These are phyloP conservation scores for Aristolochia contorta DNA, from an alignment of 164 flowering plant species.

Conservation along the genomic window DNA sequence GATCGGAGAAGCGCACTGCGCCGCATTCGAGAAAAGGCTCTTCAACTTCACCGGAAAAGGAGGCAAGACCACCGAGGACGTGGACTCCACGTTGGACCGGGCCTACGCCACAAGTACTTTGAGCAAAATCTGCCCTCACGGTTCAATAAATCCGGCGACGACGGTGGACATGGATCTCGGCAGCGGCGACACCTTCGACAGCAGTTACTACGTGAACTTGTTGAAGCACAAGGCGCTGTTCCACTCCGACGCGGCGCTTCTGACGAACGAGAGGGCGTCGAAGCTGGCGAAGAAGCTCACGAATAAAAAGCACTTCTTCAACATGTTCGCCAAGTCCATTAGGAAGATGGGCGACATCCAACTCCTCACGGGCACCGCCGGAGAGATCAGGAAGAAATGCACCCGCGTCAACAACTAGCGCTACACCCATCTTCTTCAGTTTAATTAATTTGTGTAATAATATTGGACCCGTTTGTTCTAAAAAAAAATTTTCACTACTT, in stretches of 20 bases:
- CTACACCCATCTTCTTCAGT: too few species aligned
- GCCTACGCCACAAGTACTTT: slow-evolving; percentile 25
- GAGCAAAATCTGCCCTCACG: slow-evolving; percentile 24
- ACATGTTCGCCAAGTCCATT: slow-evolving; percentile 17
- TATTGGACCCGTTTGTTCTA: too few species aligned
- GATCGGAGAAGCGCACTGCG: slow-evolving; percentile 40
- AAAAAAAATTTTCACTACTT: too few species aligned
- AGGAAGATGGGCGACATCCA: slow-evolving; percentile 20
- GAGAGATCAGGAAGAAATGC: slow-evolving; percentile 26
- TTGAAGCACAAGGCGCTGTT: slow-evolving; percentile 29
- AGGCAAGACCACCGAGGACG: slow-evolving; percentile 14
- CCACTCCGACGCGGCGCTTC: slow-evolving; percentile 49
- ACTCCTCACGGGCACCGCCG: slow-evolving; percentile 19
- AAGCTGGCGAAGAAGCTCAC: slow-evolving; percentile 13
- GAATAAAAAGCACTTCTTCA: slow-evolving; percentile 16
- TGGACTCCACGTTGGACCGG: slow-evolving; percentile 37
- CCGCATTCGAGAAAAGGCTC: slow-evolving; percentile 28
- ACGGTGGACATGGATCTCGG: slow-evolving; percentile 44
- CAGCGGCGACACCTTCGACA: slow-evolving; percentile 28
- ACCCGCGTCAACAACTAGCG: slow-evolving; percentile 7
- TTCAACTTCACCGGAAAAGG: slow-evolving; percentile 56
- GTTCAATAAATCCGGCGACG: slow-evolving; percentile 14
- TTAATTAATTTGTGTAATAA: too few species aligned
- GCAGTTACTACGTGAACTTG: slow-evolving; percentile 12
- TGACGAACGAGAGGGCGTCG: slow-evolving; percentile 15